Evolutionary conservation across 176 grass and related monocot genomes (phyloP).

Genomic region (Themeda triandra): DNA sequence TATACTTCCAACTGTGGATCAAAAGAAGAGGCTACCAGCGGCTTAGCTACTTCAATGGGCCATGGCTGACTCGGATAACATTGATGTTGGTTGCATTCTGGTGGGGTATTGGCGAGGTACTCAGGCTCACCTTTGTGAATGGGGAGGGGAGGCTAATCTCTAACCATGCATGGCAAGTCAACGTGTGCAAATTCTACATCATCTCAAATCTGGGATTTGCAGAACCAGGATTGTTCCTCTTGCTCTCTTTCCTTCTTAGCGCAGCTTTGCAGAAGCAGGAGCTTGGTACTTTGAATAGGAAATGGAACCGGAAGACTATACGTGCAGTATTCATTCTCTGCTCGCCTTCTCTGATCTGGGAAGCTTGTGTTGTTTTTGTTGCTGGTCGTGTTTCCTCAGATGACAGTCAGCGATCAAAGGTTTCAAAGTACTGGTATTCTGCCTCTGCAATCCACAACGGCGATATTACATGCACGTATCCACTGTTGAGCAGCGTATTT

Average conservation of each 20-base stretch:
- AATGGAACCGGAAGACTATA: slow-evolving; percentile 81
- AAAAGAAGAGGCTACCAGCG: slow-evolving; percentile 48
- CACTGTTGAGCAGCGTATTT: slow-evolving; percentile 79
- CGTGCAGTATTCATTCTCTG: slow-evolving; percentile 54
- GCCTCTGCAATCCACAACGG: slow-evolving; percentile 33
- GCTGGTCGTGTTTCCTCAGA: slow-evolving; percentile 27
- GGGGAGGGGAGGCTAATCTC: slow-evolving; percentile 46
- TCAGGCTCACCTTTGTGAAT: slow-evolving; percentile 66
- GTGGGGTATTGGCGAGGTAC: slow-evolving; percentile 78
- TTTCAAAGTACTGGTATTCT: slow-evolving; percentile 47
- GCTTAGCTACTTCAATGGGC: slow-evolving; percentile 84
- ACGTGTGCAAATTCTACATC: slow-evolving; percentile 77
- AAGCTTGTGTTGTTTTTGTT: slow-evolving; percentile 57
- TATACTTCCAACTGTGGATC: slow-evolving; percentile 81
- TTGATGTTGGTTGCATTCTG: slow-evolving; percentile 68
- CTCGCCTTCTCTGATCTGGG: slow-evolving; percentile 56
- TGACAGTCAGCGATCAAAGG: slow-evolving; percentile 23
- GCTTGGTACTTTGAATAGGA: slow-evolving; percentile 53
- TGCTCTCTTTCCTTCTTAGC: slow-evolving; percentile 78
- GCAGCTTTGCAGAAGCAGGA: slow-evolving; percentile 84
- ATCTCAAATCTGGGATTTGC: slow-evolving; percentile 93
- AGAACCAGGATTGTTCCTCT: slow-evolving; percentile 83
- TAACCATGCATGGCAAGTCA: slow-evolving; percentile 46
- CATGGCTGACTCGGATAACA: slow-evolving; percentile 66
- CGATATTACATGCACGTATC: slow-evolving; percentile 65